Conservation (phyloP, 768 basidiomycete species). For the Floccularia luteovirens region DNA sequence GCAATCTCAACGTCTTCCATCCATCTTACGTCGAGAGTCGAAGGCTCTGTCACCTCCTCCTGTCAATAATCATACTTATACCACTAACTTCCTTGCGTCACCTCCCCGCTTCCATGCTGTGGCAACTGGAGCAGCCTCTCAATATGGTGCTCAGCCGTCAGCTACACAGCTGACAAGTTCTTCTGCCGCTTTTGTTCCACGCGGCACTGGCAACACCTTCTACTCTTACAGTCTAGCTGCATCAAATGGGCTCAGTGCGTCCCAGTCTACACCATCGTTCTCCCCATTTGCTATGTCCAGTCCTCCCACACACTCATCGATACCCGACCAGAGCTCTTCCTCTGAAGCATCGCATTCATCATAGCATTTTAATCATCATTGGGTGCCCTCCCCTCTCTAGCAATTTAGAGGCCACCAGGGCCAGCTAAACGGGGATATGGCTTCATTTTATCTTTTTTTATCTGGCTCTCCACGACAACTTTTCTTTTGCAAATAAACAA, state of each 20-base stretch:
- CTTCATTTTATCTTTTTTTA: slow-evolving; percentile 13
- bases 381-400: slow-evolving; percentile 21
- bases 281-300: slow-evolving; percentile 29
- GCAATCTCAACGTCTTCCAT: slow-evolving; percentile 9
- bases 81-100: slow-evolving; percentile 28
- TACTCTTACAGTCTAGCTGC: slow-evolving; percentile 17
- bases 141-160: slow-evolving; percentile 16
- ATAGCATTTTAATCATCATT: slow-evolving; percentile 24
- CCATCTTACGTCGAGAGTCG: slow-evolving; percentile 9
- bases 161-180: slow-evolving; percentile 21
- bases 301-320: slow-evolving; percentile 20
- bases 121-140: slow-evolving; percentile 21
- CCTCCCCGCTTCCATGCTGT: slow-evolving; percentile 38
- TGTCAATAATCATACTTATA: slow-evolving; percentile 11
- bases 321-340: slow-evolving; percentile 25
- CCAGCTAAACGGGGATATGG: slow-evolving; percentile 22
- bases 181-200: slow-evolving; percentile 27
- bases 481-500: slow-evolving; percentile 13
- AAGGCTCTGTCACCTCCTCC: slow-evolving; percentile 3
- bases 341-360: slow-evolving; percentile 25
- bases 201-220: slow-evolving; percentile 15
- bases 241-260: slow-evolving; percentile 11
- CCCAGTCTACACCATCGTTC: slow-evolving; percentile 18
- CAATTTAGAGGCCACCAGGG: slow-evolving; percentile 41
- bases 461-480: slow-evolving; percentile 7